Evolutionary conservation across 2,329 filamentous ascomycete genomes (phyloP), one percentile per base, ranked within the genome.

Genomic region (Albophoma yamanashiensis): DNA sequence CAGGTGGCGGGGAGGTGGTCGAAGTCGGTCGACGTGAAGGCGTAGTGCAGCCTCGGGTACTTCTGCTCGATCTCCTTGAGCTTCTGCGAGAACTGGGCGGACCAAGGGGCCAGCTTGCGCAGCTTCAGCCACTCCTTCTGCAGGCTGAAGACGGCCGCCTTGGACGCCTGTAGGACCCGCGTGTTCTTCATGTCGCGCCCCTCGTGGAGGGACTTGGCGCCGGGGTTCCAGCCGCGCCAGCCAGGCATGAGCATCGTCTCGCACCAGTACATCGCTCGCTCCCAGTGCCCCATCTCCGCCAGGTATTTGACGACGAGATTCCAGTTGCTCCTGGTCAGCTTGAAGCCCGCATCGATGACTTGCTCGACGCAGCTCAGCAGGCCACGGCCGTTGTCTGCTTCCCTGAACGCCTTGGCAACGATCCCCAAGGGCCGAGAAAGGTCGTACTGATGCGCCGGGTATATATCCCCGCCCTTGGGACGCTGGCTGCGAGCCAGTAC

Each of bases 171-270:
- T 20, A 75, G 62, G 55, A 68, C 60, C 38, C 69, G 73, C 43
- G 75, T 70, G 55, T 70, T 67, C 50, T 73, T 75, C 55, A 73
- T 64, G 31, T 75, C 71, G 34, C 76, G 76, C 55, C 73, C 63
- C 57, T 77, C 75, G 66, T 69, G 57, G 64, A 65, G 42, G 9
- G 58, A 56, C 59, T 52, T 59, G 47, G 66, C 60, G 7, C 63
- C 39, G 22, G 67, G 64, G 17, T 62, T 65, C 90, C 92, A 97
- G 31, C 91, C 91, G 14, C 83, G 82, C 82, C 92, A 96, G 40
- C 83, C 79, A 1, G 83, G 80, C 82, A 96, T 95, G 59, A 97
- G 85, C 62, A 85, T 83, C 34, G 79, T 75, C 75, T 97, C 93
- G 69, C 89, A 93, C 58, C 87, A 74, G 27, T 76, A 70, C 73